Percentiles rank a stretch among this genome's conserved stretches.
These are phyloP conservation scores for Wallacemonas sp. DNA, from an alignment of 208 protist genomes.

Conservation along the genomic window DNA sequence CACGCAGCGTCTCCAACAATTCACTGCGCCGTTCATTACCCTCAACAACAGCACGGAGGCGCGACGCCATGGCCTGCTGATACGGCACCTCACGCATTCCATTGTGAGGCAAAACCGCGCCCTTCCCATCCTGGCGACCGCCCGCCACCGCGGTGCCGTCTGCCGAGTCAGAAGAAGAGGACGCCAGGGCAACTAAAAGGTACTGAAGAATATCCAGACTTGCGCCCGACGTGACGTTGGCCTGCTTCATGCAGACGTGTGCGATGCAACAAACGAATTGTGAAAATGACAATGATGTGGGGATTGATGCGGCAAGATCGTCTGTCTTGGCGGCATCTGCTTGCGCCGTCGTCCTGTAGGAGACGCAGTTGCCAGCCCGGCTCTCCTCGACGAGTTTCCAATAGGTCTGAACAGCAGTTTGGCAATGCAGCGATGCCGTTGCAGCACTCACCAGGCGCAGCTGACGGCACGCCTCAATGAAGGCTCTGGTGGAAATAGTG, in stretches of 20 bases:
- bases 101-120: conserved; percentile 34
- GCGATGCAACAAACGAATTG: conserved; percentile 39
- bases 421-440: conserved; percentile 12
- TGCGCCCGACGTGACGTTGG: conserved; percentile 8
- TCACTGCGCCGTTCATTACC: background rate
- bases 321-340: background rate
- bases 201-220: conserved; percentile 14
- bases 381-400: conserved; percentile 3
- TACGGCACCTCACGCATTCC: conserved; percentile 54
- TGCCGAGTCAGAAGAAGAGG: background rate
- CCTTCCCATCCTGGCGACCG: no score
- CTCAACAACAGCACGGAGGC: conserved; percentile 2
- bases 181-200: background rate
- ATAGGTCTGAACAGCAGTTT: conserved; percentile 15
- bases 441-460: conserved; percentile 16
- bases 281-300: conserved; percentile 25
- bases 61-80: conserved; percentile 21
- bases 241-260: conserved; percentile 23
- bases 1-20: conserved; percentile 3
- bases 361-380: background rate
- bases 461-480: conserved; percentile 12
- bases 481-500: conserved; percentile 5
- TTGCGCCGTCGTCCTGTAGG: background rate
- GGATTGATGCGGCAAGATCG: background rate
- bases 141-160: no score